Conservation (phyloP, 768 basidiomycete genomes). For the Podaxis sp. region DNA sequence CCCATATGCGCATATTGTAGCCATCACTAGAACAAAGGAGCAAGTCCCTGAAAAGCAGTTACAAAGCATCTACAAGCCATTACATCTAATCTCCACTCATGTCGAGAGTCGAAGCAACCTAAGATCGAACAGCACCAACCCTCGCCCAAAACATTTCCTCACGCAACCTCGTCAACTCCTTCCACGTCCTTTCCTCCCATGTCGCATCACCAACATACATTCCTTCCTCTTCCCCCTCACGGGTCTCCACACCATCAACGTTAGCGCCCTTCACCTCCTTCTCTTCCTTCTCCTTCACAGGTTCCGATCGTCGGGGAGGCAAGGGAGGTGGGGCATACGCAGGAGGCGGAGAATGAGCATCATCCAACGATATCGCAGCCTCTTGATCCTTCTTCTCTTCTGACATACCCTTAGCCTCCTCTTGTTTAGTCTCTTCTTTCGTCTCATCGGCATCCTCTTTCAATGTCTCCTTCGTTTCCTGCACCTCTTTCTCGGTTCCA, state of each 20-base stretch:
- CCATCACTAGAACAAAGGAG: neutral
- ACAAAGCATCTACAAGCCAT: neutral
- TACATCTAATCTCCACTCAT: neutral
- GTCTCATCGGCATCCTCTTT: neutral
- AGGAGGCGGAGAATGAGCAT: slow-evolving; percentile 4
- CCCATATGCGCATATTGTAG: neutral
- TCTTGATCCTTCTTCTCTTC: neutral
- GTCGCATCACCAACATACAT: slow-evolving; percentile 63
- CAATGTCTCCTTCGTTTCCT: slow-evolving; percentile 10
- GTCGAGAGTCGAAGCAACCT: neutral
- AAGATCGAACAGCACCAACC: slow-evolving; percentile 43
- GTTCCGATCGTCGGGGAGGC: slow-evolving; percentile 1
- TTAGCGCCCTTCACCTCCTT: neutral
- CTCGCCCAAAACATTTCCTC: slow-evolving; percentile 90
- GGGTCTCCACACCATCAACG: neutral
- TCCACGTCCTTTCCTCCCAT: slow-evolving; percentile 89
- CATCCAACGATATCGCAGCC: neutral
- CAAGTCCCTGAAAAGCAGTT: neutral
- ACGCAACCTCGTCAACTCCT: slow-evolving; percentile 66
- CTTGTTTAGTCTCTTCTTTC: slow-evolving; percentile 12
- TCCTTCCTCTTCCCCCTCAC: slow-evolving; percentile 21
- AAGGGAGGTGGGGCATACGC: slow-evolving; percentile 5
- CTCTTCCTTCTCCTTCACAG: neutral
- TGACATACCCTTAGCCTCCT: slow-evolving; percentile 13
- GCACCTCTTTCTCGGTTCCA: slow-evolving; percentile 2